Percentiles rank a stretch among this genome's conserved stretches.
Evolutionary conservation across 331 rosid species (phyloP).

Genomic region (Quercus tomentella): DNA sequence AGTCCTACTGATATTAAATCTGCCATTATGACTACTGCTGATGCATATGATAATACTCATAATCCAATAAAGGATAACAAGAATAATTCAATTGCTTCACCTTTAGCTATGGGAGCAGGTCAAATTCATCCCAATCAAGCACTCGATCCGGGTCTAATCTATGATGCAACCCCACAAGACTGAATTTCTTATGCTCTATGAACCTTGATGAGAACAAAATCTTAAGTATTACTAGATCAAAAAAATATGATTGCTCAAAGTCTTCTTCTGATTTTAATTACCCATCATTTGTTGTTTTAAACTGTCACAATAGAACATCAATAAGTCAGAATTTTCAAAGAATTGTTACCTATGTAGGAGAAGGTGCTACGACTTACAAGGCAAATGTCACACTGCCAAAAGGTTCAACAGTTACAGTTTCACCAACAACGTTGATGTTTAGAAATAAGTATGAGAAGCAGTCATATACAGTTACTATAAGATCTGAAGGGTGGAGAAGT

Average conservation of each 20-base stretch:
- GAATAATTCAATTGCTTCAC: too few relatives aligned
- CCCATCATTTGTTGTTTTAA: slow-evolving; percentile 68
- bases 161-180: too few relatives aligned
- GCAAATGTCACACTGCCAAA: slow-evolving; percentile 33
- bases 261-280: slow-evolving; percentile 61
- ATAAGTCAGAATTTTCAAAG: slow-evolving; percentile 37
- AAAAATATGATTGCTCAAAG: slow-evolving; percentile 29
- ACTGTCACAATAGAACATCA: neutral
- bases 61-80: too few relatives aligned
- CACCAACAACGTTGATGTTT: slow-evolving; percentile 43
- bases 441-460: slow-evolving; percentile 37
- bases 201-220: slow-evolving; percentile 15
- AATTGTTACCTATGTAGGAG: slow-evolving; percentile 55
- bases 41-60: too few relatives aligned
- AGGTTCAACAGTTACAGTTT: slow-evolving; percentile 32
- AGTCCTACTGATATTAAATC: too few relatives aligned
- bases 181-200: too few relatives aligned
- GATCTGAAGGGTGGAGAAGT: slow-evolving; percentile 30
- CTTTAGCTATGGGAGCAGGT: too few relatives aligned
- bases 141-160: too few relatives aligned
- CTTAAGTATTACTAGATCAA: slow-evolving; percentile 30
- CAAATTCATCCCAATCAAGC: too few relatives aligned
- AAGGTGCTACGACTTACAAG: slow-evolving; percentile 32
- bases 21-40: too few relatives aligned
- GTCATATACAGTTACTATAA: slow-evolving; percentile 27